Base-by-base conservation (phyloP, 176 grass and related monocot genomes). In the Paspalum vaginatum region DNA sequence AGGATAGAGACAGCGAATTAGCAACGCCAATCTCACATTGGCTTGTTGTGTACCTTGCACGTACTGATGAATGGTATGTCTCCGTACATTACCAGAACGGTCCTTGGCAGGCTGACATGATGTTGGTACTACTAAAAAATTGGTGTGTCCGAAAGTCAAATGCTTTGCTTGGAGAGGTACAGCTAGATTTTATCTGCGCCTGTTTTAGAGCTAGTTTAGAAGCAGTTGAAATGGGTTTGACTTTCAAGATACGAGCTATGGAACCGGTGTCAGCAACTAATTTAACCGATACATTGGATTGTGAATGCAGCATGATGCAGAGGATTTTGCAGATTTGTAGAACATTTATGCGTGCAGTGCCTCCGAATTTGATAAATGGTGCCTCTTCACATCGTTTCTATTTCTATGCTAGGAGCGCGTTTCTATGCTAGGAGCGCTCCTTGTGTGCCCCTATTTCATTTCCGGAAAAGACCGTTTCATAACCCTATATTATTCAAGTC, bases 61-160 rank as follows among this genome's bases (percentile, higher is more conserved):
- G 55, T 27, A 65, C 42, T 17, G 56, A n/a, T 18, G 69, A 20
- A 43, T 54, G 10, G 3, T 5, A 9, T 65, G 59, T 2, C 4
- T 71, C 58, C 70, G 37, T 65, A 83, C 57, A 37, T 21, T 47
- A 14, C 26, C 44, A 0, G 24, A 11, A 42, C 10, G 57, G 14
- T 27, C 32, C 8, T 11, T 41, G 10, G 42, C 37, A 42, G 44
- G 41, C n/a, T 46, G 22, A 61, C 74, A 77, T n/a, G n/a, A n/a
- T 44, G 44, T 77, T 42, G 20, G 10, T 42, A 54, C 22, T 68
- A 74, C 62, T 51, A 82, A 72, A 61, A 62, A 6, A 63, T 41
- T 18, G 9, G 9, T 25, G 21, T 17, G 5, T 65, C 8, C 48
- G 3, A 83, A 82, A 53, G 80, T 83, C 69, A 83, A 65, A 83